Evolutionary conservation across 176 grass and related monocot genomes (phyloP).

Genomic region (Avena eriantha): DNA sequence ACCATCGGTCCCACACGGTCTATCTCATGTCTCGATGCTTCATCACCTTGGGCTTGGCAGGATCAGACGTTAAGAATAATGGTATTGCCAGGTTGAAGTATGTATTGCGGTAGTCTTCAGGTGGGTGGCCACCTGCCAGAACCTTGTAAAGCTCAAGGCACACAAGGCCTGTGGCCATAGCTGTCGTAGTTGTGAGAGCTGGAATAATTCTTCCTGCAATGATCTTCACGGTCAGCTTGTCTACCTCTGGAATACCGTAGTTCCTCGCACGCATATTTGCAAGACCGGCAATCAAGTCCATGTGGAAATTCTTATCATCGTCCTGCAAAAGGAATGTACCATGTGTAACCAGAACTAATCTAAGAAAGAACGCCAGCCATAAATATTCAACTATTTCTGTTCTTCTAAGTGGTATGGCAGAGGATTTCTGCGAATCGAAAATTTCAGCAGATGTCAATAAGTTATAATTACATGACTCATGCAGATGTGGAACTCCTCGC

Average conservation of each 20-base stretch:
- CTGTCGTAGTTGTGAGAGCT: constrained; percentile 74
- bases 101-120: constrained; percentile 75
- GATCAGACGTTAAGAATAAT: constrained; percentile 69
- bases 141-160: constrained; percentile 97
- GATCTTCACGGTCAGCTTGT: constrained; percentile 81
- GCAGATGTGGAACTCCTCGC: background rate
- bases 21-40: constrained; percentile 67
- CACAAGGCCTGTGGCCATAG: constrained; percentile 84
- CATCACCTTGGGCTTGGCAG: constrained; percentile 59
- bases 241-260: constrained; percentile 73
- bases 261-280: constrained; percentile 91
- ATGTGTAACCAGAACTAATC: constrained; percentile 36
- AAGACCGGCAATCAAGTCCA: constrained; percentile 78
- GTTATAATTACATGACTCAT: constrained; percentile 21
- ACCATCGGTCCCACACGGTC: constrained; percentile 84
- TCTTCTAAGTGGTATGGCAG: constrained; percentile 13
- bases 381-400: constrained; percentile 17
- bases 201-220: constrained; percentile 87
- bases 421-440: background rate
- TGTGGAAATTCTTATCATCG: constrained; percentile 84
- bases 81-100: constrained; percentile 79
- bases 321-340: constrained; percentile 53
- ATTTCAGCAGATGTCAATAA: constrained; percentile 18
- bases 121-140: constrained; percentile 61
- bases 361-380: constrained; percentile 8